Base-by-base conservation (phyloP, 1,139 yeast genomes). In the Taphrina communis region DNA sequence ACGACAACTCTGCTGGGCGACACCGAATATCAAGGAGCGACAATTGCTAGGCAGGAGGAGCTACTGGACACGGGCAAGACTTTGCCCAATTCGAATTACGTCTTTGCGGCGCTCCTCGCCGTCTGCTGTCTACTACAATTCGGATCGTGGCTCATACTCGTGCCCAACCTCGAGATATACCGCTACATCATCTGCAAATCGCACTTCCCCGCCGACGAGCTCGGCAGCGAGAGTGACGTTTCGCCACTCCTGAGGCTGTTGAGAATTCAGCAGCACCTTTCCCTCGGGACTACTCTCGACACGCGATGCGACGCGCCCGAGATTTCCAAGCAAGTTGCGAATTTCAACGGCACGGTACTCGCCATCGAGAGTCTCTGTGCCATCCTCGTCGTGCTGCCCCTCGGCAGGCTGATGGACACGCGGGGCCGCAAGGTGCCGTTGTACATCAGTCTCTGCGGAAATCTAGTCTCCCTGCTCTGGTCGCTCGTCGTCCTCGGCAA, bases 321-420 rank as follows among this genome's bases (percentile, higher is more conserved):
- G n/a, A 58, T 58, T n/a, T 58, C 62, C 9, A 42, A 58, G 31
- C 11, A 44, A 41, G 62, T 58, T 21, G 62, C 62, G 6, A 44
- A 31, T 6, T 25, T 58, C 53, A 58, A 46, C 31, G 62, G 62
- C n/a, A 14, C 46, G 39, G 51, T 36, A 4, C n/a, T 31, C 8
- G 38, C 41, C 11, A 46, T 31, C 9, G 52, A 44, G 35, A 31
- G 38, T 25, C 31, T 58, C 21, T 25, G 42, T 31, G 51, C 62
- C 41, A 44, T 58, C 12, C 19, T 39, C 8, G 62, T 58, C 41
- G 53, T 58, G 0, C 62, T 58, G 25, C 51, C 46, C 2, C 46
- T 36, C 25, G 62, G 62, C 14, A 42, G 19, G 25, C 21, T 58
- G 52, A 42, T 44, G 42, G 62, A 58, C 35, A 14, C 25, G 1